A percentile compares a stretch with the other conserved stretches of the same genome.
phyloP scores from a whole-genome alignment of 768 basidiomycete species.

The Boletus pseudo-olivaceus region DNA sequence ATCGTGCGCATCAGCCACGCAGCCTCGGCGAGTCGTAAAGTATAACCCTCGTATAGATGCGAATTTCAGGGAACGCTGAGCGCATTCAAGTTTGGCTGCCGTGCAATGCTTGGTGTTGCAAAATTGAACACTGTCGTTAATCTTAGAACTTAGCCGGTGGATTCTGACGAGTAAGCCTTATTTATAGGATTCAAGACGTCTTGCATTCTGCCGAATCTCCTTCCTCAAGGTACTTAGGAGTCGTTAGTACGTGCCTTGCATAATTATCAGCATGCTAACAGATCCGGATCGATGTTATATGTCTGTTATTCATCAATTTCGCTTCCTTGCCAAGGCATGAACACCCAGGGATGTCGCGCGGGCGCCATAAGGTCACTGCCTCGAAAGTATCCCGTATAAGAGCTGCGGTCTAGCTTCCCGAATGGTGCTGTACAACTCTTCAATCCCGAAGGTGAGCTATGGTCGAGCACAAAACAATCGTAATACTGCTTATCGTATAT shows the following conservation, averaged over 20 bases:
- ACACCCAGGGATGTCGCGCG: background rate
- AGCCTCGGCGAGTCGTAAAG: background rate
- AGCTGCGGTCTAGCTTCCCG: background rate
- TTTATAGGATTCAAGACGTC: background rate
- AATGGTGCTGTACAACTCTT: background rate
- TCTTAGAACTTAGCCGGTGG: background rate
- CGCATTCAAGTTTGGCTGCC: background rate
- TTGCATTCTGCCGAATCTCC: background rate
- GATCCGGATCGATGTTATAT: background rate
- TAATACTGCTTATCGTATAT: background rate
- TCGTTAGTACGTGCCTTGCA: background rate
- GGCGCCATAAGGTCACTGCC: conserved; percentile 6
- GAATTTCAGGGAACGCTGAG: background rate
- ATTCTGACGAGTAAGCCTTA: background rate
- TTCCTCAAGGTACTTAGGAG: background rate
- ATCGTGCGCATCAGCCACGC: background rate
- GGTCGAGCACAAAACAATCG: background rate
- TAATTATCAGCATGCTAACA: background rate
- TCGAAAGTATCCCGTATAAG: conserved; percentile 14
- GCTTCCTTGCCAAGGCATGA: conserved; percentile 1
- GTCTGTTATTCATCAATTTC: conserved; percentile 6
- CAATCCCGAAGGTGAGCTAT: conserved; percentile 10
- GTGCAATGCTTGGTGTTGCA: background rate
- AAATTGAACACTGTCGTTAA: too few species aligned
- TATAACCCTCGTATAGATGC: too few species aligned